Conservation (phyloP, 2,329 filamentous ascomycete species). For the Colletotrichum costaricense region DNA sequence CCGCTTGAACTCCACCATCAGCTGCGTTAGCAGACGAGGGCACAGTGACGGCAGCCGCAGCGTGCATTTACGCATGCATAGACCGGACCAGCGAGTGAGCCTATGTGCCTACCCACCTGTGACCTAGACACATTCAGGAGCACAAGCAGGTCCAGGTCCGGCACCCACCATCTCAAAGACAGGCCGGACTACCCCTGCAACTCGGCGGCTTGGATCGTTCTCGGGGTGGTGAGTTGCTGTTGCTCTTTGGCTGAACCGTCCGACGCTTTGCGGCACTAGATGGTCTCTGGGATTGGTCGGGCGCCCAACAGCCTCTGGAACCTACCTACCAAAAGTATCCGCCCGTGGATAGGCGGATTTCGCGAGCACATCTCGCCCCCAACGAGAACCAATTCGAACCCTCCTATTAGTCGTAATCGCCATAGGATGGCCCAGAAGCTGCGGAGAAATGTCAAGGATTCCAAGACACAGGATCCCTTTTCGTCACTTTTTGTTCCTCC, state of each 20-base stretch:
- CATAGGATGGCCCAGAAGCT: conserved; percentile 2
- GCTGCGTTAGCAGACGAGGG: conserved; percentile 28
- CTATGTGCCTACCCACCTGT: neutral
- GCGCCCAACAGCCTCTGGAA: conserved; percentile 22
- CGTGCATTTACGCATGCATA: conserved; percentile 26
- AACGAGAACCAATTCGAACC: conserved; percentile 19
- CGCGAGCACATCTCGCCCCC: conserved; percentile 14
- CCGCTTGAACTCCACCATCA: conserved; percentile 27
- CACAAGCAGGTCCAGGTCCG: conserved; percentile 14
- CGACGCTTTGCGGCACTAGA: conserved; percentile 10
- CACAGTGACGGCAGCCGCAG: conserved; percentile 34
- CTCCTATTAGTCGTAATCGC: conserved; percentile 1
- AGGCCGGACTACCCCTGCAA: conserved; percentile 26
- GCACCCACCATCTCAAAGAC: conserved; percentile 15
- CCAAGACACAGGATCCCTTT: neutral
- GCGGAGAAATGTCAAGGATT: conserved; percentile 9
- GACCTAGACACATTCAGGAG: conserved; percentile 2
- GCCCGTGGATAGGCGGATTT: conserved; percentile 12
- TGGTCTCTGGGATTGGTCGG: conserved; percentile 7
- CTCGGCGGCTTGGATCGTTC: conserved; percentile 17
- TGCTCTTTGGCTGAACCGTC: conserved; percentile 23
- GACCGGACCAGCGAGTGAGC: conserved; percentile 10
- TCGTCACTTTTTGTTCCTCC: neutral
- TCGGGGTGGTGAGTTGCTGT: conserved; percentile 13
- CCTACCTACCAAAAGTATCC: neutral